Evolutionary conservation across 2,329 filamentous ascomycete species (phyloP).

Genomic region (Magnaporthiopsis incrustans): DNA sequence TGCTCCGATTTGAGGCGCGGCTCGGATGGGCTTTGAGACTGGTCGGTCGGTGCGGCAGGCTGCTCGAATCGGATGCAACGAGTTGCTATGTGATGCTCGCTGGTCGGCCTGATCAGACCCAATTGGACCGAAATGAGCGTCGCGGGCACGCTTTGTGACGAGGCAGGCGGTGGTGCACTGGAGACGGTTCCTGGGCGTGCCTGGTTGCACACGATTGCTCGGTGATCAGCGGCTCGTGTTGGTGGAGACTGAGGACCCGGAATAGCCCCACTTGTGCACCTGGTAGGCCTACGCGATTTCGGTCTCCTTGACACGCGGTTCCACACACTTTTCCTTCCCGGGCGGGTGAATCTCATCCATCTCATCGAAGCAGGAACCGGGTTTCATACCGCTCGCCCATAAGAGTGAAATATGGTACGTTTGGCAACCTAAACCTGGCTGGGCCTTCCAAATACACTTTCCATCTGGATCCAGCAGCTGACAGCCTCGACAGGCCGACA

Average conservation of each 20-base stretch:
- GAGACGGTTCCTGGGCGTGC: background rate
- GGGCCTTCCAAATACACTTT: too few species aligned
- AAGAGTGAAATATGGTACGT: background rate
- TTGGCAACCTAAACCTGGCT: background rate
- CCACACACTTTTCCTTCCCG: background rate
- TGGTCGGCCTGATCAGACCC: background rate
- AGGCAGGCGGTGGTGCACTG: background rate
- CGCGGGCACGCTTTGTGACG: background rate
- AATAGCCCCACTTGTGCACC: background rate
- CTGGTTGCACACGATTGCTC: background rate
- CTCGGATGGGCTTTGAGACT: background rate
- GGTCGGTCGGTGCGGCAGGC: background rate
- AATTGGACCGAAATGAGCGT: background rate
- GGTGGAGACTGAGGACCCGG: too few species aligned
- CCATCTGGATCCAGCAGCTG: constrained; percentile 10
- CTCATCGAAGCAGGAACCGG: too few species aligned
- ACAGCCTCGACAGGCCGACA: constrained; percentile 63
- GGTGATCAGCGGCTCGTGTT: background rate
- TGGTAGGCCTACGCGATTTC: background rate
- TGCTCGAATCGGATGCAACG: background rate
- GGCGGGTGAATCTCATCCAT: background rate
- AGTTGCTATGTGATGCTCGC: background rate
- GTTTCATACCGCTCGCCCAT: too few species aligned
- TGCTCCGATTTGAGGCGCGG: background rate
- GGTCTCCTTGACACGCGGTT: background rate